A percentile compares a stretch with the other conserved stretches of the same genome.
These are phyloP conservation scores for Fraxinus nigra DNA, from an alignment of 305 asterid genomes.

Conservation along the genomic window DNA sequence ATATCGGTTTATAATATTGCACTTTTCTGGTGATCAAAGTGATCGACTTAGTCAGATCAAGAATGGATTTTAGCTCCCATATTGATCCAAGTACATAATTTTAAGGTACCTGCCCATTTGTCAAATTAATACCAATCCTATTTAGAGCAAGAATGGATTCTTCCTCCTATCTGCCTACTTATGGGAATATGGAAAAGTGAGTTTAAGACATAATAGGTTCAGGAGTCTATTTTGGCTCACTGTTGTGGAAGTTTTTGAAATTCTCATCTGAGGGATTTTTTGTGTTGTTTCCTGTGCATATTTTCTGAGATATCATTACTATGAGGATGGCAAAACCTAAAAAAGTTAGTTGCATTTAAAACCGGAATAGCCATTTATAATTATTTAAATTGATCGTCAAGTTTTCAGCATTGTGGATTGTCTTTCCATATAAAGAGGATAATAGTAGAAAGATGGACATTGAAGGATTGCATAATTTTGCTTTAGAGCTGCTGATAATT, in stretches of 20 bases:
- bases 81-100: not conserved
- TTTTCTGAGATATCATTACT: not conserved
- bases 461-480: not conserved
- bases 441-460: conserved; percentile 7
- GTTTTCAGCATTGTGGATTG: not conserved
- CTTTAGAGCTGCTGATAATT: not conserved
- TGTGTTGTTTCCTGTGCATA: conserved; percentile 5
- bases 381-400: not conserved
- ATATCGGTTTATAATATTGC: not conserved
- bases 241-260: not conserved
- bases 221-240: not conserved
- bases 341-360: not conserved
- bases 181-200: not conserved
- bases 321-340: conserved; percentile 3
- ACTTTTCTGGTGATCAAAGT: not conserved
- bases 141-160: not conserved
- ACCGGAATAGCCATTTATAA: not conserved
- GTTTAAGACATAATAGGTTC: not conserved
- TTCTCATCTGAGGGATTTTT: not conserved
- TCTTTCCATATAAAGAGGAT: not conserved
- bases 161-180: not conserved
- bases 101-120: not conserved
- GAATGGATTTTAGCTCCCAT: not conserved
- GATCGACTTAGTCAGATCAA: not conserved
- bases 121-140: not conserved